A percentile compares a stretch with the other conserved stretches of the same genome.
Conservation (phyloP, 2,329 filamentous ascomycete genomes). For the Alternaria conjuncta region DNA sequence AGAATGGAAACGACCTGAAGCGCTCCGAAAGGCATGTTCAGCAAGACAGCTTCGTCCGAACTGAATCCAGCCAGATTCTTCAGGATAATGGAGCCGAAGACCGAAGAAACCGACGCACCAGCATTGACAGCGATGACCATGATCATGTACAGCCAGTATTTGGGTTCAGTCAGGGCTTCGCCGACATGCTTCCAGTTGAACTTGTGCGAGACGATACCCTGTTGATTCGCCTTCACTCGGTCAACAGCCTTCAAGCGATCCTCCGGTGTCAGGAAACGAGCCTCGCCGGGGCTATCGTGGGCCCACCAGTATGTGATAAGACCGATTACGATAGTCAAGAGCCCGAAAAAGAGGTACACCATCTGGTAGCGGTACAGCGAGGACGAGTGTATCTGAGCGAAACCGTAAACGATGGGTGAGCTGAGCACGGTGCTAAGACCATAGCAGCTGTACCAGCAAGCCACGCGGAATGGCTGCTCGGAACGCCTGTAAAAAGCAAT, state of each 20-base stretch:
- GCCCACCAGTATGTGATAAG: conserved; percentile 52
- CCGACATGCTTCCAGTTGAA: conserved; percentile 70
- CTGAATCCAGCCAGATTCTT: conserved; percentile 66
- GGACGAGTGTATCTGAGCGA: conserved; percentile 61
- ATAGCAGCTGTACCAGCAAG: conserved; percentile 71
- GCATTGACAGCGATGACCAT: conserved; percentile 33
- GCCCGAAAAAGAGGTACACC: conserved; percentile 53
- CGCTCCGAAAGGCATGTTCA: conserved; percentile 60
- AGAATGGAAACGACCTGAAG: conserved; percentile 32
- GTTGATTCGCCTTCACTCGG: conserved; percentile 74
- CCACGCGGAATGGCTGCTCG: conserved; percentile 26
- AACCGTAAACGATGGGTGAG: conserved; percentile 66
- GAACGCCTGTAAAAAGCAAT: conserved; percentile 32
- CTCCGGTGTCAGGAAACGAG: conserved; percentile 65
- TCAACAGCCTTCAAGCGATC: conserved; percentile 74
- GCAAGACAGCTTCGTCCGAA: conserved; percentile 63
- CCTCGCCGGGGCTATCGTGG: conserved; percentile 65
- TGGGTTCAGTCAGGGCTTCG: conserved; percentile 61
- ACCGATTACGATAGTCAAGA: conserved; percentile 50
- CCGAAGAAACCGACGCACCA: conserved; percentile 61
- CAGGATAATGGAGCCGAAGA: conserved; percentile 64
- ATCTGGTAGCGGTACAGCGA: conserved; percentile 69
- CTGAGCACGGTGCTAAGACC: conserved; percentile 66
- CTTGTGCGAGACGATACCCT: conserved; percentile 71
- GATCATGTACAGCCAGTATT: conserved; percentile 57